Evolutionary conservation across 768 basidiomycete genomes (phyloP), one percentile per base, ranked within the genome.

Genomic region (Boletus rubroflammeus): DNA sequence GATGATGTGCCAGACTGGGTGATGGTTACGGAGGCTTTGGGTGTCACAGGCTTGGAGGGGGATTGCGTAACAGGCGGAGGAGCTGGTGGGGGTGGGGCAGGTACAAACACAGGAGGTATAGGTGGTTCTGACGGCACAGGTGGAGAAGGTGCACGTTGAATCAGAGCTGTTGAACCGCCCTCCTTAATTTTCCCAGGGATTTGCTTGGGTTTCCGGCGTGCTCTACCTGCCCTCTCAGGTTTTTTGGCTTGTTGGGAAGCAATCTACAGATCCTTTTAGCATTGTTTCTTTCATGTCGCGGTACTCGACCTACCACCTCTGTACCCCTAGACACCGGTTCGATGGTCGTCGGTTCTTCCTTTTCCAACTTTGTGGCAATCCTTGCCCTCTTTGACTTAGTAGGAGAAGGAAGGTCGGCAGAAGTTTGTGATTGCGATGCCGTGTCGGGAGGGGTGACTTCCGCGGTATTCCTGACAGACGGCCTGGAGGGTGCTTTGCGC

Each of bases 21-120:
- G 54, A 72, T 69, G 1, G 65, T 72, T 29, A 70, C 62, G 13
- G 69, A 69, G n/a, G 69, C 65, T 47, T 70, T 72, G 32, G 69
- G 69, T 32, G 69, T 71, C 43, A 49, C 52, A 25, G 70, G 70
- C 21, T 72, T 61, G 29, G 58, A 36, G 7, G 25, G 19, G 3
- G 60, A 13, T 50, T 59, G 68, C 26, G 36, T 32, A 45, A 57
- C 36, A 42, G 54, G 48, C 9, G 44, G 58, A 23, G 48, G 44
- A 15, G 23, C 56, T 29, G 51, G 47, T 28, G 55, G 44, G 0
- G 31, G 55, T 32, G 51, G 47, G n/a, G 41, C 50, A 10, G 55
- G 50, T 31, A 62, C 67, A n/a, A 55, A 50, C 38, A 51, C 47
- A 44, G 39, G 25, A 28, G 60, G 54, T 61, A 68, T 55, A 47